Evolutionary conservation across 352 stramenopile species (phyloP).

Genomic region (Phytophthora aleatoria): DNA sequence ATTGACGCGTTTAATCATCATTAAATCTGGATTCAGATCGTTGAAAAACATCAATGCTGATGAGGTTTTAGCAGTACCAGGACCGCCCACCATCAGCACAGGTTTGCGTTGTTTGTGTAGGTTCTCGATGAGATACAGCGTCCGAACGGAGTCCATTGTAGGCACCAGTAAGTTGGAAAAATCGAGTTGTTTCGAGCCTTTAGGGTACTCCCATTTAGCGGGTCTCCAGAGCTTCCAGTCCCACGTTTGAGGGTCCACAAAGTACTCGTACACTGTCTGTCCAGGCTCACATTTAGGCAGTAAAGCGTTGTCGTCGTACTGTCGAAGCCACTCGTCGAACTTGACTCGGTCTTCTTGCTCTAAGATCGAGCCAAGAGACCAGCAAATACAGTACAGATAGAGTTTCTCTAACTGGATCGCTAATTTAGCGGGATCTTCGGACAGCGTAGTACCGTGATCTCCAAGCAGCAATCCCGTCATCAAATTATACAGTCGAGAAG

Average conservation of each 20-base stretch:
- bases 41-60: constrained; percentile 98
- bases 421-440: constrained; percentile 71
- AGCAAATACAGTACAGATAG: constrained; percentile 97
- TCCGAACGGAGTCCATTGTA: constrained; percentile 98
- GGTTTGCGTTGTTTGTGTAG: constrained; percentile 95
- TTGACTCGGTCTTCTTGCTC: constrained; percentile 96
- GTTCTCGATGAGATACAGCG: constrained; percentile 92
- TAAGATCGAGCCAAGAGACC: constrained; percentile 95
- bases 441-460: constrained; percentile 69
- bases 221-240: constrained; percentile 97
- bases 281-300: constrained; percentile 91
- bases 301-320: constrained; percentile 90
- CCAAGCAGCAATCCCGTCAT: constrained; percentile 92
- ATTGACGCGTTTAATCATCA: constrained; percentile 98
- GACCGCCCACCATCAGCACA: constrained; percentile 96
- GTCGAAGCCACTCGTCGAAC: constrained; percentile 96
- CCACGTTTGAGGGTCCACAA: constrained; percentile 90
- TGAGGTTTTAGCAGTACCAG: constrained; percentile 98
- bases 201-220: constrained; percentile 95
- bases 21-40: constrained; percentile 92
- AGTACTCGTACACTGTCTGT: constrained; percentile 95
- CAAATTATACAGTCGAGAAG: constrained; percentile 82
- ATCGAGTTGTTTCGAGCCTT: constrained; percentile 92
- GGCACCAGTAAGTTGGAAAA: constrained; percentile 98
- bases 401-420: constrained; percentile 93